Evolutionary conservation across 768 basidiomycete species (phyloP).

Genomic region (Xerocomellus intermedius): DNA sequence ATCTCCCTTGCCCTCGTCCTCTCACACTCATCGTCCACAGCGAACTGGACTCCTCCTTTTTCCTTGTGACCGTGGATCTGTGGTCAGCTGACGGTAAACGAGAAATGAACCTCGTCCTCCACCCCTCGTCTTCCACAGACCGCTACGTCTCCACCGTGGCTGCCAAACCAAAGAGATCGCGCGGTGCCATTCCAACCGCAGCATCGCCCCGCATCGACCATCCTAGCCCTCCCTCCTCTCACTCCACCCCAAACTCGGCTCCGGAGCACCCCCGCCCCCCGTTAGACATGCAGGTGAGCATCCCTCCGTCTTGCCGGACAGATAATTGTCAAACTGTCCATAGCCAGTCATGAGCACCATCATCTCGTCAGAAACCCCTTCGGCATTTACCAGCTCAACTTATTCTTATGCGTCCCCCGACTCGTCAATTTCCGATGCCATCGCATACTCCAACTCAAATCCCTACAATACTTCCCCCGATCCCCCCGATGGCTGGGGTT

Average conservation of each 20-base stretch:
- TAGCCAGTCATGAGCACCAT: constrained; percentile 38
- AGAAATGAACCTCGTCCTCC: constrained; percentile 87
- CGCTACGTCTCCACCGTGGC: constrained; percentile 56
- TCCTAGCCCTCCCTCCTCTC: constrained; percentile 47
- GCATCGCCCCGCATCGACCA: constrained; percentile 33
- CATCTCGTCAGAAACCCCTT: constrained; percentile 35
- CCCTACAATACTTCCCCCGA: constrained; percentile 45
- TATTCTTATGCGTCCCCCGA: constrained; percentile 47
- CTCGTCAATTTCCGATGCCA: constrained; percentile 40
- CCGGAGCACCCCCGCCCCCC: constrained; percentile 35
- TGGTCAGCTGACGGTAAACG: constrained; percentile 82
- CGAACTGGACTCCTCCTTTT: constrained; percentile 83
- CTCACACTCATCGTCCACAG: constrained; percentile 38
- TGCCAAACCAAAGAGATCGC: constrained; percentile 36
- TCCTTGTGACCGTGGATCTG: constrained; percentile 89
- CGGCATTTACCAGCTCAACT: constrained; percentile 40
- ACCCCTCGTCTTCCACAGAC: constrained; percentile 72
- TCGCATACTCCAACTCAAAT: constrained; percentile 41
- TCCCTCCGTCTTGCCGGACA: not conserved
- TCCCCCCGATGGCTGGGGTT: constrained; percentile 55
- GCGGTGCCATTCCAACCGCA: constrained; percentile 35
- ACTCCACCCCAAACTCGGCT: constrained; percentile 47
- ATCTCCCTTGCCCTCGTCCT: not conserved
- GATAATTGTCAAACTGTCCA: not conserved
- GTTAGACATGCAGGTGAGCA: constrained; percentile 45